Conservation (phyloP, 371 early-diverging fungal genomes). For the Zychaea mexicana region DNA sequence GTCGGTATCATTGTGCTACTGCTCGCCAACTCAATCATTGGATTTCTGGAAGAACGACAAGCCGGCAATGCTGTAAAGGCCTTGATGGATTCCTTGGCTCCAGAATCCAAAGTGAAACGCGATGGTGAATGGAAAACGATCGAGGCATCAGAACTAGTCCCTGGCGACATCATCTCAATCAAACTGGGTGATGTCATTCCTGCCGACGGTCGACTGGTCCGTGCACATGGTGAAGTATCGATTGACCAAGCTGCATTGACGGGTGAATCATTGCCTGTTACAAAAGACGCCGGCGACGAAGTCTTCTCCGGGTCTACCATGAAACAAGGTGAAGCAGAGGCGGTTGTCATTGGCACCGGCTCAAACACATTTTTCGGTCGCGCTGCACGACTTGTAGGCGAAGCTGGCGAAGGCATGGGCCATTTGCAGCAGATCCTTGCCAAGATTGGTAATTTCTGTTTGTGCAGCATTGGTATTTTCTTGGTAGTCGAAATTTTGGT, state of each 20-base stretch:
- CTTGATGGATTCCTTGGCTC: constrained; percentile 73
- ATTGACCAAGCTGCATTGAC: constrained; percentile 86
- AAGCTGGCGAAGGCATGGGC: constrained; percentile 80
- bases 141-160: constrained; percentile 63
- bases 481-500: constrained; percentile 80
- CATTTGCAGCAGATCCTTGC: constrained; percentile 89
- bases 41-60: constrained; percentile 83
- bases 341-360: constrained; percentile 87
- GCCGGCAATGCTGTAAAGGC: constrained; percentile 80
- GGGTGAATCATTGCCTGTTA: constrained; percentile 78
- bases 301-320: constrained; percentile 82
- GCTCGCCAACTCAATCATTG: constrained; percentile 83
- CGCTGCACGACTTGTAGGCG: constrained; percentile 81
- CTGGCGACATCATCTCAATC: constrained; percentile 75
- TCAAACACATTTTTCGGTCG: constrained; percentile 88
- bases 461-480: constrained; percentile 69
- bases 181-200: constrained; percentile 82
- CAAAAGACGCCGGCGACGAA: constrained; percentile 72
- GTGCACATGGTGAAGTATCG: constrained; percentile 46
- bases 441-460: constrained; percentile 90
- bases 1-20: constrained; percentile 80
- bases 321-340: constrained; percentile 91
- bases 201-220: constrained; percentile 67
- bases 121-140: constrained; percentile 58
- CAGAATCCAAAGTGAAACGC: constrained; percentile 72